Evolutionary conservation across 805 yeast genomes (phyloP).

Genomic region (Debaryomyces prosopidis): DNA sequence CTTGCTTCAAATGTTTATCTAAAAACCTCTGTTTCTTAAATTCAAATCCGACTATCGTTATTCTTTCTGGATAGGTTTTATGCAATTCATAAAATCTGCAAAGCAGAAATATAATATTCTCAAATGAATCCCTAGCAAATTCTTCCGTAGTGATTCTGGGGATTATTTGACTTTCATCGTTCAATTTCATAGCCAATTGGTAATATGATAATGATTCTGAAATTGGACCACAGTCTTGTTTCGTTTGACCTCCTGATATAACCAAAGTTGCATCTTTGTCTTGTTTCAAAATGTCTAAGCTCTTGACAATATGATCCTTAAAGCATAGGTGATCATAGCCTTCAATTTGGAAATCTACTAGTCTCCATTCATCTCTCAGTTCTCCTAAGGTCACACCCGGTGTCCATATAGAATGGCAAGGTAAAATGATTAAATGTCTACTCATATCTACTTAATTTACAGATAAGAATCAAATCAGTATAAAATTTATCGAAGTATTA

Average conservation of each 20-base stretch:
- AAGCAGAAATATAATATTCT: slow-evolving; percentile 66
- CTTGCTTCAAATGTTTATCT: slow-evolving; percentile 49
- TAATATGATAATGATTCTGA: slow-evolving; percentile 66
- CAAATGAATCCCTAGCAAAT: slow-evolving; percentile 77
- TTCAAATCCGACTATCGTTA: slow-evolving; percentile 71
- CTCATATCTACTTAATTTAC: background rate
- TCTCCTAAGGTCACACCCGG: slow-evolving; percentile 45
- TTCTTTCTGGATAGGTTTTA: slow-evolving; percentile 46
- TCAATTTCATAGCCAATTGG: slow-evolving; percentile 39
- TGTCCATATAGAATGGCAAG: slow-evolving; percentile 65
- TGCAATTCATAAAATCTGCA: slow-evolving; percentile 50
- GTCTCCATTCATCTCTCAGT: slow-evolving; percentile 55
- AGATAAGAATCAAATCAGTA: no score
- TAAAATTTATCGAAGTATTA: background rate
- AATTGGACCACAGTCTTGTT: slow-evolving; percentile 48
- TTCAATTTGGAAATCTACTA: slow-evolving; percentile 67
- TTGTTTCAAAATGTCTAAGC: slow-evolving; percentile 35
- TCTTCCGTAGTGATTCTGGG: slow-evolving; percentile 56
- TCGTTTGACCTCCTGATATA: slow-evolving; percentile 74
- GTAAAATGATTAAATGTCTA: slow-evolving; percentile 32
- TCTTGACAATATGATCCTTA: slow-evolving; percentile 55
- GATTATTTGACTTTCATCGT: slow-evolving; percentile 9
- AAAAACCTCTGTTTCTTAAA: slow-evolving; percentile 67
- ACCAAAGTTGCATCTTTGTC: slow-evolving; percentile 38
- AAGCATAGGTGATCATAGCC: slow-evolving; percentile 70